A percentile compares a stretch with the other conserved stretches of the same genome.
Evolutionary conservation across 108 stramenopile species (phyloP).

Genomic region (Phaeodactylum tricornutum): DNA sequence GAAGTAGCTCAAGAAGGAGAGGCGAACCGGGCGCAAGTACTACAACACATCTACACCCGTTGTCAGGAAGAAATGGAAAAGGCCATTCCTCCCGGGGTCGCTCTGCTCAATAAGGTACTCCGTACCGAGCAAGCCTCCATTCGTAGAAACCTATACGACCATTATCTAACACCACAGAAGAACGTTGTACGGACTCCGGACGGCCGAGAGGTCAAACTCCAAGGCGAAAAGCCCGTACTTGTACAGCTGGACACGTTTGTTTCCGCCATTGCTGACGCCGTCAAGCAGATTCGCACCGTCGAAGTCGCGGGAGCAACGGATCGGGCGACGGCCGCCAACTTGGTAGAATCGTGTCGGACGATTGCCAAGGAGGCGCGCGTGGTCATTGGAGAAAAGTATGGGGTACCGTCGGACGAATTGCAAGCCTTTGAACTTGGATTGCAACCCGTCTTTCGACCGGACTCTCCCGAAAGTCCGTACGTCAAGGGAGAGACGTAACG

Average conservation of each 20-base stretch:
- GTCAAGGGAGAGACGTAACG: conserved; percentile 25
- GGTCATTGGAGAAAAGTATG: conserved; percentile 56
- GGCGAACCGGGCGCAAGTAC: conserved; percentile 53
- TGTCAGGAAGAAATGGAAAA: conserved; percentile 86
- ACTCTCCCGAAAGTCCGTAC: conserved; percentile 33
- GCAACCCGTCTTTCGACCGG: conserved; percentile 72
- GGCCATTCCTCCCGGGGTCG: conserved; percentile 59
- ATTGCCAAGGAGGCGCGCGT: conserved; percentile 71
- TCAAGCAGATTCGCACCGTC: conserved; percentile 65
- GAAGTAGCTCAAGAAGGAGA: conserved; percentile 17
- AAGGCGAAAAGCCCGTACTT: conserved; percentile 20
- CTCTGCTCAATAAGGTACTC: conserved; percentile 72
- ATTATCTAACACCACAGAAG: conserved; percentile 62
- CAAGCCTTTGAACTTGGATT: conserved; percentile 49
- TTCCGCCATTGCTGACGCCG: conserved; percentile 45
- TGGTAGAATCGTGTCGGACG: conserved; percentile 62
- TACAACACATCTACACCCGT: conserved; percentile 78
- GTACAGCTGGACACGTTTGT: conserved; percentile 57
- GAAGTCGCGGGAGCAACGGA: conserved; percentile 59
- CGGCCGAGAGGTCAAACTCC: conserved; percentile 54
- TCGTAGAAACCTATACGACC: conserved; percentile 57
- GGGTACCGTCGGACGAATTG: conserved; percentile 50
- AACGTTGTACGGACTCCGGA: conserved; percentile 63
- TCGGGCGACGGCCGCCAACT: conserved; percentile 40
- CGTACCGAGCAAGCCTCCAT: conserved; percentile 64